Conservation (phyloP, 2,329 filamentous ascomycete genomes). For the Pseudocercospora fijiensis region DNA sequence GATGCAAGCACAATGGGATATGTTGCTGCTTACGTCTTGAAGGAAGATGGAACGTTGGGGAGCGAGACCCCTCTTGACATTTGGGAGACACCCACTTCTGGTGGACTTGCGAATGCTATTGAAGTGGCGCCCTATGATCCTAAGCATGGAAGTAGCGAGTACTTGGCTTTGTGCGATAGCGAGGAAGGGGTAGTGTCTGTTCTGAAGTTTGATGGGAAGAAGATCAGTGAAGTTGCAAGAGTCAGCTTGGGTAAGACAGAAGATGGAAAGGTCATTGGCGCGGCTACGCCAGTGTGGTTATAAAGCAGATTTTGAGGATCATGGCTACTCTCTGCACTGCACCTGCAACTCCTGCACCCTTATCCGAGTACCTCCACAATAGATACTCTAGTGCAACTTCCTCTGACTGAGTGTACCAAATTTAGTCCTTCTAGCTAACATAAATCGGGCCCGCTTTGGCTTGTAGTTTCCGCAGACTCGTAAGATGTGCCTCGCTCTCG, state of each 20-base stretch:
- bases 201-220: constrained; percentile 36
- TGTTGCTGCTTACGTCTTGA: constrained; percentile 35
- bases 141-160: constrained; percentile 28
- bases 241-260: constrained; percentile 35
- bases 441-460: too few species aligned
- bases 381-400: too few species aligned
- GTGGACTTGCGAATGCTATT: constrained; percentile 40
- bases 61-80: constrained; percentile 34
- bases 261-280: constrained; percentile 33
- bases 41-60: constrained; percentile 30
- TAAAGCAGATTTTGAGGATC: constrained; percentile 11
- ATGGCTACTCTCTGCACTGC: too few species aligned
- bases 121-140: constrained; percentile 35
- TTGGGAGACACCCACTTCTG: constrained; percentile 39
- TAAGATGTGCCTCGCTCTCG: too few species aligned
- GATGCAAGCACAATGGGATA: constrained; percentile 36
- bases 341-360: too few species aligned
- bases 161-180: constrained; percentile 39
- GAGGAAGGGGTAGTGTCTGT: constrained; percentile 38
- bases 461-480: too few species aligned
- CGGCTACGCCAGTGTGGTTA: constrained; percentile 41
- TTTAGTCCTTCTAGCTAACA: too few species aligned
- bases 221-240: constrained; percentile 34
- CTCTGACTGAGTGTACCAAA: too few species aligned
- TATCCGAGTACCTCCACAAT: too few species aligned